Base-by-base conservation (phyloP, 371 early-diverging fungal genomes). In the Mucor indicus region DNA sequence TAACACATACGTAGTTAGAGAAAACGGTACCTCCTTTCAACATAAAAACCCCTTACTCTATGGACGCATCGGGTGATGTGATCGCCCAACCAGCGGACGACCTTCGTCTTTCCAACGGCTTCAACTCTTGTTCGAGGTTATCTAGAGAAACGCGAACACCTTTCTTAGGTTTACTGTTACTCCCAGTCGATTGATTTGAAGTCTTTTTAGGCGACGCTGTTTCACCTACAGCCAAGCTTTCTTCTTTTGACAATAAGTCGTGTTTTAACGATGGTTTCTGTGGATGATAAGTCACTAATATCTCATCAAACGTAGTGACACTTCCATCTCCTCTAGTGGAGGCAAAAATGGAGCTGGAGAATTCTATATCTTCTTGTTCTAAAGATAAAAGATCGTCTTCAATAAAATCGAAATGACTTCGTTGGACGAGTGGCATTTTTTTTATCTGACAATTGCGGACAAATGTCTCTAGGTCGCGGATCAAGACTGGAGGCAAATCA, bases 281-380 rank as follows among this genome's bases (percentile, higher is more conserved):
- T 29, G 64, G 67, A 45, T 58, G 42, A 6, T 58, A 20, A 1
- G 69, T 68, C 4, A 55, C 40, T n/a, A 67, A 35, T 1, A 48
- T 40, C 23, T 71, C 72, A 40, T 25, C 25, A 40, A 50, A 62
- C 4, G 46, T 36, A 6, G 32, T 27, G 10, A 48, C 31, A 25
- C 52, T 57, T 13, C 38, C 48, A 38, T 67, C 63, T 17, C 58
- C 57, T 38, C 50, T 55, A 22, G 59, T 60, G 9, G 45, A 39
- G 2, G 67, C 58, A 44, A 57, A 64, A 4, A 70, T 4, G 3
- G 71, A 67, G 1, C 48, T 46, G 2, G 62, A 64, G n/a, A 71
- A 55, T 27, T 71, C 72, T 2, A 42, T 44, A 24, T 70, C 71
- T 13, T 55, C 44, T 20, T 41, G 35, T 13, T 50, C 50, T 29